Evolutionary conservation across 2,329 filamentous ascomycete species (phyloP).

Genomic region (Penicillium corylophilum): DNA sequence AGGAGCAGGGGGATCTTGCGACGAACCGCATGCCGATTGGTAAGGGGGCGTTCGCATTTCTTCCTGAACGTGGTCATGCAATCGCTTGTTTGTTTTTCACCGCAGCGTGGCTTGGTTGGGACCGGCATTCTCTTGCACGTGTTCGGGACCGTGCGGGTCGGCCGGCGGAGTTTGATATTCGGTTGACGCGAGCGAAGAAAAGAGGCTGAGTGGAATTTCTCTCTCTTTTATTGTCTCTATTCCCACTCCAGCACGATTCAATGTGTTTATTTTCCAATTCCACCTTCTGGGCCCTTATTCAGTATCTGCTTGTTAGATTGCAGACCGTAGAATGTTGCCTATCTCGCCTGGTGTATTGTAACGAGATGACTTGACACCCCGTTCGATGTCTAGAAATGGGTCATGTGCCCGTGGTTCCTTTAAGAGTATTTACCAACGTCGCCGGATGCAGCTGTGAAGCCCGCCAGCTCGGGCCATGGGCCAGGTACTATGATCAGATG

Average conservation of each 20-base stretch:
- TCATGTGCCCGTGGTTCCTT: too few relatives aligned
- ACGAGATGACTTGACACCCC: neutral
- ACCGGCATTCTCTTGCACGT: slow-evolving; percentile 36
- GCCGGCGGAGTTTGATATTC: slow-evolving; percentile 46
- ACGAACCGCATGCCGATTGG: slow-evolving; percentile 28
- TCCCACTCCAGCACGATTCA: slow-evolving; percentile 42
- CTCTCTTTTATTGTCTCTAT: slow-evolving; percentile 43
- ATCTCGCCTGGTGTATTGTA: neutral
- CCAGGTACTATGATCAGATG: too few relatives aligned
- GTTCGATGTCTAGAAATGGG: neutral
- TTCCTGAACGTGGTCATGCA: slow-evolving; percentile 36
- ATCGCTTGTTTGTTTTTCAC: slow-evolving; percentile 34
- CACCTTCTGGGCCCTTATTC: slow-evolving; percentile 8
- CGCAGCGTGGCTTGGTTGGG: slow-evolving; percentile 37
- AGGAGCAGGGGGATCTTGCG: slow-evolving; percentile 13
- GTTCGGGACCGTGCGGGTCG: slow-evolving; percentile 38
- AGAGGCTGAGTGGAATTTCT: slow-evolving; percentile 43
- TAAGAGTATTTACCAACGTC: too few relatives aligned
- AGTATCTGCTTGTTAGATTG: neutral
- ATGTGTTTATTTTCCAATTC: slow-evolving; percentile 36
- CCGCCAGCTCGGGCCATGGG: too few relatives aligned
- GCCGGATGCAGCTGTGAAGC: too few relatives aligned
- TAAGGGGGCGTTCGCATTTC: slow-evolving; percentile 36
- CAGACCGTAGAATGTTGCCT: neutral
- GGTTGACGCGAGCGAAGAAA: slow-evolving; percentile 39